Base-by-base conservation (phyloP, 306 rosid genomes). In the Rosa rugosa region DNA sequence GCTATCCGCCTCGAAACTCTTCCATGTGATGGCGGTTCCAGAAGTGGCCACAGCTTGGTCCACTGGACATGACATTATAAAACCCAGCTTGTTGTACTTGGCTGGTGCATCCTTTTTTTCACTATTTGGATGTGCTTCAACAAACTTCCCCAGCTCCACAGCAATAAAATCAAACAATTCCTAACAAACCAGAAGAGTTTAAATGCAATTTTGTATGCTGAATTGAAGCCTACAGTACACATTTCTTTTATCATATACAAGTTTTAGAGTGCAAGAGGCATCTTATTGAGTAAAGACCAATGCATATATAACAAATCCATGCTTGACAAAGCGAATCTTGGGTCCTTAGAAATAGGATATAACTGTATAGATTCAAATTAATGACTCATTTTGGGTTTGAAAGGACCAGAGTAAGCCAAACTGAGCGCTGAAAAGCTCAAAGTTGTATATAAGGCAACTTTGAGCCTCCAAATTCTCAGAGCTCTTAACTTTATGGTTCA, bases 131-230 rank as follows among this genome's bases (percentile, higher is more conserved):
- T 83, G 88, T 5, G 73, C 70, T 44, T 75, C 42, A 20, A 90
- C 82, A 74, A 92, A 92, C 76, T 76, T 83, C 5, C 89, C 90
- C 46, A 92, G 77, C 87, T 88, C 94, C 72, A 77, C 75, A 18
- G 90, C 94, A 68, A 90, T 79, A 46, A 85, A 92, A 54, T 88
- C 88, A 75, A 76, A 83, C 71, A 85, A 41, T 67, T 82, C 91
- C 93, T 90, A 72, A 34, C 40, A 68, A 75, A 36, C 62, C 78
- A 11, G 5, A 81, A 76, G 18, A 50, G 3, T 31, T 40, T 7
- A 75, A 4, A 44, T 49, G 63, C 27, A 64, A 34, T 77, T 53
- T 50, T 70, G 59, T 72, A 71, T 9, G 7, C 12, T 7, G 34
- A 18, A 3, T 2, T 25, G 7, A 60, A 72, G 38, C 45, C 41